Conservation (phyloP, 345 rosid genomes). For the Populus nigra region DNA sequence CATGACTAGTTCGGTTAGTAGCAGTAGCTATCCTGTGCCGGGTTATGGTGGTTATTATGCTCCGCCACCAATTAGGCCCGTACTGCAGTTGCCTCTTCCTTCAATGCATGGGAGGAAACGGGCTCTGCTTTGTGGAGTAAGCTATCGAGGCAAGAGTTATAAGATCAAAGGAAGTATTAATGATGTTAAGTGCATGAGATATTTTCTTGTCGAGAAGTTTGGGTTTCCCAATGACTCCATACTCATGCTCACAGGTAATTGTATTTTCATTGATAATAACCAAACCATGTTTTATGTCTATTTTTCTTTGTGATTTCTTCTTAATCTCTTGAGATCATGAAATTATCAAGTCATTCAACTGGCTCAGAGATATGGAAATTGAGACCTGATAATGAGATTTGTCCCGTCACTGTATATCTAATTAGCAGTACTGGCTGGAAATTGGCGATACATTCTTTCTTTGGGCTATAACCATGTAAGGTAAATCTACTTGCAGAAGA, state of each 20-base stretch:
- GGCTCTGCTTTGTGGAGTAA: slow-evolving; percentile 56
- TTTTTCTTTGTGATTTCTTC: no score
- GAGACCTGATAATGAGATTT: no score
- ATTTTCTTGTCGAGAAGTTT: slow-evolving; percentile 41
- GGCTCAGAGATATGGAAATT: no score
- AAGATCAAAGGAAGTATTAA: slow-evolving; percentile 49
- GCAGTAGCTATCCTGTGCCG: slow-evolving; percentile 5
- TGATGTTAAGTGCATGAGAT: slow-evolving; percentile 54
- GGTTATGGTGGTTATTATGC: slow-evolving; percentile 15
- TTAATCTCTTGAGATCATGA: no score
- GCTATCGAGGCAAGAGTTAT: slow-evolving; percentile 41
- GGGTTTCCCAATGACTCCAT: slow-evolving; percentile 48
- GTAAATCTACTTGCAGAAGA: slow-evolving; percentile 49
- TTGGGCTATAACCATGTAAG: no score
- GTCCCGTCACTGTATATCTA: no score
- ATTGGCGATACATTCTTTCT: no score
- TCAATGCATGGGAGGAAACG: slow-evolving; percentile 39
- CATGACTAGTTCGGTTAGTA: neutral
- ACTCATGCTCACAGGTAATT: slow-evolving; percentile 37
- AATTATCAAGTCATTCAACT: no score
- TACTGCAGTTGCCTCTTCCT: slow-evolving; percentile 9
- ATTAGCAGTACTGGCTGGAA: no score
- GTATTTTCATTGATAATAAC: no score
- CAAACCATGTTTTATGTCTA: no score
- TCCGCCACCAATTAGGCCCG: slow-evolving; percentile 19